A percentile compares a stretch with the other conserved stretches of the same genome.
phyloP scores from a whole-genome alignment of 2,329 filamentous ascomycete species.

The Fusarium luffae region DNA sequence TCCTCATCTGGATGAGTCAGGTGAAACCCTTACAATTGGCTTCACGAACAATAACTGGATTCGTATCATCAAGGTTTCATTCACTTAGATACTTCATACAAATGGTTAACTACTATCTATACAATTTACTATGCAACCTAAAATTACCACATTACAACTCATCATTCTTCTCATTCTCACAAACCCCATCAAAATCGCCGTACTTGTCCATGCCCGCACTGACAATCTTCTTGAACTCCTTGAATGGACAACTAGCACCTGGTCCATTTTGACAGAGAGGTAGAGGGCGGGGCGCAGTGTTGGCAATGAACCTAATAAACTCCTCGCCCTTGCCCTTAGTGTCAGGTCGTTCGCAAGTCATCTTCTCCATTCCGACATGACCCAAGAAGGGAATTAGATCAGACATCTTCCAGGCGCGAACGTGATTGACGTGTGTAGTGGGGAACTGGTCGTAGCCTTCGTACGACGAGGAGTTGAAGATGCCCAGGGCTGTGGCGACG shows the following conservation, averaged over 20 bases:
- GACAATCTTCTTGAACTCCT: constrained; percentile 37
- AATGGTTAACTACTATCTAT: neutral
- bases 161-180: constrained; percentile 33
- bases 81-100: neutral
- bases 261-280: constrained; percentile 38
- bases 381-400: constrained; percentile 40
- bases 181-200: constrained; percentile 38
- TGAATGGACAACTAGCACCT: constrained; percentile 36
- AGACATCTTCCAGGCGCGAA: constrained; percentile 42
- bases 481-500: constrained; percentile 38
- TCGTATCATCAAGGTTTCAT: constrained; percentile 48
- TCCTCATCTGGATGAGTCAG: constrained; percentile 52
- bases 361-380: constrained; percentile 43
- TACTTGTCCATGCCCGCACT: constrained; percentile 34
- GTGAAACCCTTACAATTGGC: constrained; percentile 51
- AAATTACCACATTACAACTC: constrained; percentile 17
- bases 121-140: neutral
- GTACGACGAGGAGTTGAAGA: constrained; percentile 38
- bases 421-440: constrained; percentile 38
- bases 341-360: constrained; percentile 28
- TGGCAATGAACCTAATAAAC: constrained; percentile 41
- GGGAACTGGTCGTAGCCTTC: constrained; percentile 40
- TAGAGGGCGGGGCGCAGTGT: constrained; percentile 38
- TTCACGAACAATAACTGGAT: constrained; percentile 56
- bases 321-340: constrained; percentile 21